Conservation (phyloP, 1,139 yeast species). For the Suhomyces taliae region DNA sequence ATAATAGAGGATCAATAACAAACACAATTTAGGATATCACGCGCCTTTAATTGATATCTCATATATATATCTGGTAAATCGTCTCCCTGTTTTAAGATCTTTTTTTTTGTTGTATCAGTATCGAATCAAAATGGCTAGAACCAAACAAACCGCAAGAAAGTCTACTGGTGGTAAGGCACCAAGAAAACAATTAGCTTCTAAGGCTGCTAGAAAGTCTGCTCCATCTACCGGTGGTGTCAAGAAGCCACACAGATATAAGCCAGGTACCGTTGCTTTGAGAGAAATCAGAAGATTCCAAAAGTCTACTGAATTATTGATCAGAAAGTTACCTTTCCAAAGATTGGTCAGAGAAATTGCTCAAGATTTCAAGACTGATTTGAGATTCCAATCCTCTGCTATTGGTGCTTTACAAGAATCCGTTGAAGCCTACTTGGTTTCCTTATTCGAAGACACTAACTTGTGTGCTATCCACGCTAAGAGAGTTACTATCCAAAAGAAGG, state of each 20-base stretch:
- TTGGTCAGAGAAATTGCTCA: slow-evolving; percentile 97
- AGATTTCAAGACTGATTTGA: slow-evolving; percentile 96
- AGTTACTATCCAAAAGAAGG: slow-evolving; percentile 99
- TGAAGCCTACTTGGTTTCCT: slow-evolving; percentile 90
- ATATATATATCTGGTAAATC: slow-evolving; percentile 1
- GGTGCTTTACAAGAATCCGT: slow-evolving; percentile 99
- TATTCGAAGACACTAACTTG: slow-evolving; percentile 95
- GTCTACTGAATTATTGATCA: slow-evolving; percentile 93
- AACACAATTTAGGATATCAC: neutral
- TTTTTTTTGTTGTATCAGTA: neutral
- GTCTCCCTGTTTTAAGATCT: neutral
- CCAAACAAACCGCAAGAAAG: slow-evolving; percentile 98
- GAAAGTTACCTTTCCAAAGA: slow-evolving; percentile 99
- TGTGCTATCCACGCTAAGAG: slow-evolving; percentile 99
- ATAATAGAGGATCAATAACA: neutral
- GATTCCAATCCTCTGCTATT: slow-evolving; percentile 97
- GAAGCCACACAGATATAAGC: slow-evolving; percentile 99
- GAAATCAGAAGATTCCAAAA: slow-evolving; percentile 99
- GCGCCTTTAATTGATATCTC: neutral
- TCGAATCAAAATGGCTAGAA: slow-evolving; percentile 79
- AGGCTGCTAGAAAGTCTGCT: slow-evolving; percentile 99
- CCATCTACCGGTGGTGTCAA: slow-evolving; percentile 98
- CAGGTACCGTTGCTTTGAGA: slow-evolving; percentile 99
- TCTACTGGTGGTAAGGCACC: slow-evolving; percentile 99
- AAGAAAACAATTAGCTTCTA: slow-evolving; percentile 98